These are phyloP conservation scores for Lepidium africanum DNA, from an alignment of 345 rosid genomes.

Conservation along the genomic window DNA sequence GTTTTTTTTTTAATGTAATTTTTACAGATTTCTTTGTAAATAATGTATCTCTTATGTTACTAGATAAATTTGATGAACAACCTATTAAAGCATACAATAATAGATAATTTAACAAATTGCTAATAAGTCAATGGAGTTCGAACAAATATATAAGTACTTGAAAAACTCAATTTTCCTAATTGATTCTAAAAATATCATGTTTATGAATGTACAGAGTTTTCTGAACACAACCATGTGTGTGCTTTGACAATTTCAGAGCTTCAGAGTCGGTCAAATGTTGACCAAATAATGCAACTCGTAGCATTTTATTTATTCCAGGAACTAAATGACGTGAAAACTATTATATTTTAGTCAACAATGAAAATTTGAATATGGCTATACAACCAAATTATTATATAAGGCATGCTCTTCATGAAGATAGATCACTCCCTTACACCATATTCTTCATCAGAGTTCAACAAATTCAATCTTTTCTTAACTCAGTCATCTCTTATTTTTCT, in stretches of 20 bases:
- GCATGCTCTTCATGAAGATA: background rate
- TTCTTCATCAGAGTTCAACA: background rate
- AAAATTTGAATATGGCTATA: background rate
- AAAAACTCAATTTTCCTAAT: too few species aligned
- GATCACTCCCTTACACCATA: background rate
- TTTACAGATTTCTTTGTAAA: too few species aligned
- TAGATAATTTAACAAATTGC: too few species aligned
- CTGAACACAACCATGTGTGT: background rate
- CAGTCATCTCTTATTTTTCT: background rate
- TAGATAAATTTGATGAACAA: too few species aligned
- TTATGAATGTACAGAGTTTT: too few species aligned
- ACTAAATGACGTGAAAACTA: background rate
- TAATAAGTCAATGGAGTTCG: too few species aligned
- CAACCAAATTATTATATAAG: slow-evolving; percentile 5
- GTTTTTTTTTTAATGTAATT: too few species aligned
- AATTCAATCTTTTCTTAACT: background rate
- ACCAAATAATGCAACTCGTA: background rate
- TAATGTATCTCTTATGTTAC: too few species aligned
- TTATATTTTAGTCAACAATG: background rate
- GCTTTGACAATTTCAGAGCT: slow-evolving; percentile 15
- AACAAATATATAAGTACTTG: too few species aligned
- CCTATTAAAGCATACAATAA: too few species aligned
- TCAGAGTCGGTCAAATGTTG: background rate
- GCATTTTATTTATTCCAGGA: background rate
- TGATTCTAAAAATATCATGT: too few species aligned